phyloP scores from a whole-genome alignment of 305 asterid genomes.

The Fraxinus angustifolia region DNA sequence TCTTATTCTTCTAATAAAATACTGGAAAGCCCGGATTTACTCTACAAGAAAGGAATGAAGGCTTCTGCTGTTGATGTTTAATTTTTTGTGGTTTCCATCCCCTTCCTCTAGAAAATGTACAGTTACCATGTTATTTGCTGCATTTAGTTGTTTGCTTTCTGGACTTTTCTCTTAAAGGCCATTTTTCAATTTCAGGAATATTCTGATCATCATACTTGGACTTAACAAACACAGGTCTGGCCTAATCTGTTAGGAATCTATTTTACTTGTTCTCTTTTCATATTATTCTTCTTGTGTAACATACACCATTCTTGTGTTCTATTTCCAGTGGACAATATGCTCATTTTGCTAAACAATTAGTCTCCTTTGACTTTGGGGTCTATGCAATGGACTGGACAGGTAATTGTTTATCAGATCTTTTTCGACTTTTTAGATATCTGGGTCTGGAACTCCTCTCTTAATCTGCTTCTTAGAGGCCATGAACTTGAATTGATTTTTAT shows the following conservation, averaged over 20 bases:
- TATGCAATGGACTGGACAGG: conserved; percentile 99
- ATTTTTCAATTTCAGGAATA: conserved; percentile 59
- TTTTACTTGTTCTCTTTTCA: background rate
- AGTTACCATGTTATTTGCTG: background rate
- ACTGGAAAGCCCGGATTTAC: conserved; percentile 14
- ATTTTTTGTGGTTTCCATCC: conserved; percentile 18
- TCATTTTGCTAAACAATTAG: conserved; percentile 74
- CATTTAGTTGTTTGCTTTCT: background rate
- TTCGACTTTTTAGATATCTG: background rate
- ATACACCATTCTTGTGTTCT: conserved; percentile 16
- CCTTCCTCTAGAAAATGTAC: background rate
- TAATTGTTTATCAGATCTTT: conserved; percentile 16
- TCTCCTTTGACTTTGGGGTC: conserved; percentile 72
- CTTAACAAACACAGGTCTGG: conserved; percentile 88
- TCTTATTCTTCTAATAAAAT: background rate
- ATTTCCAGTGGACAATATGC: conserved; percentile 77
- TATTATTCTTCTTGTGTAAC: conserved; percentile 5
- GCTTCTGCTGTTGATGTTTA: conserved; percentile 27
- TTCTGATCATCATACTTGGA: conserved; percentile 84
- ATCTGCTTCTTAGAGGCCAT: conserved; percentile 4
- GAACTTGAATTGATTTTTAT: background rate
- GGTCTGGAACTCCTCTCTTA: background rate
- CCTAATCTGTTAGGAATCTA: background rate
- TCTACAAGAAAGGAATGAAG: conserved; percentile 14
- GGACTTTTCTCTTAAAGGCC: conserved; percentile 19